Conservation (phyloP, 768 basidiomycete genomes). For the Lactarius trivialis region DNA sequence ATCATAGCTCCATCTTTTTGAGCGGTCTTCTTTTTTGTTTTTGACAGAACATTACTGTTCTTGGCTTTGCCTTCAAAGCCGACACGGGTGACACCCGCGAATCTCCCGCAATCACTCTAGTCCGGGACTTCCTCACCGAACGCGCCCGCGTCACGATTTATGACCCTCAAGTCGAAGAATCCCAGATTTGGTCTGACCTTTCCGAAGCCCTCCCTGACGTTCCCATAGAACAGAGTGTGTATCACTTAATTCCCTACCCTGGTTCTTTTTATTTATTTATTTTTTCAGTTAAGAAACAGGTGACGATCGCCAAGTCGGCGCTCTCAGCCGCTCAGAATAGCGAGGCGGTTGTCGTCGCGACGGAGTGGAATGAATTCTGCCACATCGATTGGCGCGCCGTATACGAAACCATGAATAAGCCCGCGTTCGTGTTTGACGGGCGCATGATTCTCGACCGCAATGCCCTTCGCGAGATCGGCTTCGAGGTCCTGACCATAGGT, state of each 20-base stretch:
- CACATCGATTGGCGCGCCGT: constrained; percentile 86
- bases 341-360: constrained; percentile 93
- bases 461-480: constrained; percentile 78
- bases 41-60: constrained; percentile 78
- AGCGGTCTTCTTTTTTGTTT: neutral
- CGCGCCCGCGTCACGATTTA: constrained; percentile 82
- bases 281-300: constrained; percentile 74
- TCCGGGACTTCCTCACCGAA: constrained; percentile 90
- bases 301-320: constrained; percentile 70
- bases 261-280: neutral
- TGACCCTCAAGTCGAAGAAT: constrained; percentile 81
- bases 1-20: neutral
- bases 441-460: constrained; percentile 80
- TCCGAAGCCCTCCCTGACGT: constrained; percentile 58
- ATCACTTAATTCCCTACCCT: constrained; percentile 1
- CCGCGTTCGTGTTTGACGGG: constrained; percentile 97
- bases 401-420: constrained; percentile 88
- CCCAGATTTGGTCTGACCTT: constrained; percentile 85
- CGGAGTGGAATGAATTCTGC: constrained; percentile 97
- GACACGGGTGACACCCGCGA: constrained; percentile 99
- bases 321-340: constrained; percentile 83
- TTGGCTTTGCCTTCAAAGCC: constrained; percentile 99
- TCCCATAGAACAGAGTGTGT: constrained; percentile 61
- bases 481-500: constrained; percentile 70
- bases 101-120: constrained; percentile 89